Base-by-base conservation (phyloP, 768 basidiomycete genomes). In the Psilocybe subaeruginosa region DNA sequence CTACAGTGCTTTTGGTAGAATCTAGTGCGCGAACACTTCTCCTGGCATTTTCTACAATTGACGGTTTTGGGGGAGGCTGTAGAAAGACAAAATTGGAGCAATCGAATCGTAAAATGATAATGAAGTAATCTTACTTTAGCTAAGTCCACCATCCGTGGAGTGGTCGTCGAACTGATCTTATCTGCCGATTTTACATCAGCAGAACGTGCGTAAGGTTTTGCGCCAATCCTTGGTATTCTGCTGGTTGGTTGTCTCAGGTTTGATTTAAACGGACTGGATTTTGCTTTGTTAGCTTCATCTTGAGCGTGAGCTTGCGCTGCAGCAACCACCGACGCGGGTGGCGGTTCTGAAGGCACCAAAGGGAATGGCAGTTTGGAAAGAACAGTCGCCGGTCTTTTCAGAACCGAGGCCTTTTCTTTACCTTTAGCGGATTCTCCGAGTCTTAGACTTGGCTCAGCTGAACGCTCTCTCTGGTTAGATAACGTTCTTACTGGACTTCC, bases 151-250 rank as follows among this genome's bases (percentile, higher is more conserved):
- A 58, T 66, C 48, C 70, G 69, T 51, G 64, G 51, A 29, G 51
- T 56, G 19, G 64, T 41, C 4, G 64, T 62, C 37, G 59, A 39
- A 46, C 54, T 67, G 3, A 60, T 27, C 17, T 58, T 61, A 27
- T 52, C 61, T 43, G 49, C 54, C n/a, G 55, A 48, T 50, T 65
- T 72, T 19, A 48, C 41, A n/a, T 54, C 39, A 9, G 55, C 60
- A 8, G 68, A 78, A 60, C 84, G 78, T 31, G 80, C 73, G 70
- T 89, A 89, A 2, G 87, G 88, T 56, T 88, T 89, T 27, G 70
- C 71, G 37, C 79, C 80, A 45, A 85, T 84, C 60, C 88, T 79
- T 16, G 88, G 88, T 66, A 89, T 89, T 69, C 80, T 79, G 71
- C 88, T 87, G 0, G 77, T 80, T 7, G 77, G 71, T 62, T 86